Base-by-base conservation (phyloP, 2,329 filamentous ascomycete genomes). In the Podosphaera leucotricha region DNA sequence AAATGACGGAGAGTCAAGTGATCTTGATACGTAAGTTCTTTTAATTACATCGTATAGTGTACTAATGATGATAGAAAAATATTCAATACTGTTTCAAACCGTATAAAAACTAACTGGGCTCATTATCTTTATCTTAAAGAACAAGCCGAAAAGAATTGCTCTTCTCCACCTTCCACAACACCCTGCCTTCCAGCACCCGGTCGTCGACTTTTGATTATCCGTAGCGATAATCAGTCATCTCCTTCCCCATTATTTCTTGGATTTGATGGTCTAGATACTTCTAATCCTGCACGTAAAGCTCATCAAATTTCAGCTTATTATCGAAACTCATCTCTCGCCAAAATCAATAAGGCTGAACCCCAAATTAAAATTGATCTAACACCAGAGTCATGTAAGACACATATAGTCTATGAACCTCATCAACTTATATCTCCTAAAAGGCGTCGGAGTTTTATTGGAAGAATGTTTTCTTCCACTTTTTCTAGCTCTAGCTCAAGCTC, bases 111-210 rank as follows among this genome's bases (percentile, higher is more conserved):
- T n/a, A 64, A 68, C 7, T 81, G 75, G 72, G 67, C 68, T 37
- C 67, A 76, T 54, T 79, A 77, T 51, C 61, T 77, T 19, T 71
- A 66, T 50, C 64, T 75, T 30, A 68, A 70, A 51, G 64, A 72
- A 44, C 63, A 66, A 44, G 72, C 75, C 5, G 68, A 72, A 47
- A 62, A 61, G 38, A 62, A 63, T 30, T 54, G 64, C 30, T 59
- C 56, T 13, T 54, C 70, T 6, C 64, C 64, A 15, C 68, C 76
- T 16, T 77, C 75, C 6, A 76, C 72, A 16, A 68, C 67, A 39
- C 75, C 77, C 35, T 80, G 76, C 58, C 72, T 71, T 52, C 78
- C 78, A 41, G 77, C 77, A 18, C 78, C 78, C 22, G 72, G 74
- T 21, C 68, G 77, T 46, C 66, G 74, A 48, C 68, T 83, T 30